Base-by-base conservation (phyloP, 75 land plant genomes). In the Pinus taeda region DNA sequence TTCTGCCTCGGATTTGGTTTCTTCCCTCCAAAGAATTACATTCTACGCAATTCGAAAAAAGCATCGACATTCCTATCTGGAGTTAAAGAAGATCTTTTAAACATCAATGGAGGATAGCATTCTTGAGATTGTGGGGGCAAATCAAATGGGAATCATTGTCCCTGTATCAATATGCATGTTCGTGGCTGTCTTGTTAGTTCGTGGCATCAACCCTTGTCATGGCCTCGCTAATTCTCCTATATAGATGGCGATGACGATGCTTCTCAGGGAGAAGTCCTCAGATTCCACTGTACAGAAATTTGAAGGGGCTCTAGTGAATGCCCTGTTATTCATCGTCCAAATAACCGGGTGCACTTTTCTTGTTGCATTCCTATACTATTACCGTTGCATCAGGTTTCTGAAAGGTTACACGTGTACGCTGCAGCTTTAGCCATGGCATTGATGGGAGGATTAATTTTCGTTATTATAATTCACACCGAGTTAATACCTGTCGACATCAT, bases 141-240 rank as follows among this genome's bases (percentile, higher is more conserved):
- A 93, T 24, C 80, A 91, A 62, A 78, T 86, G 33, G 86, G 86
- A 76, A 89, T 93, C 24, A 87, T 93, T 72, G 65, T 86, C 15
- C 95, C 97, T 14, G 97, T 93, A 77, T 93, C 98, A n/a, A 74
- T 90, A 73, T 85, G 90, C 76, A 93, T 89, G 97, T 71, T 87
- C 64, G 79, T 89, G 55, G 97, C 90, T 55, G 93, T 92, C 60
- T 81, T 92, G 58, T 80, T 94, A 61, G 85, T 94, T 61, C 83
- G 79, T 76, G n/a, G 80, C 75, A 78, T 92, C 78, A 57, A 84
- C 58, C 75, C 87, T 15, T 1, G 33, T 30, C 14, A 39, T 39
- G 42, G 42, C 4, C 4, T 39, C 4, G 42, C 4, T 39, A 39
- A 39, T 39, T 39, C 42, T 3, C 4, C 42, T 39, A 39, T 74